Conservation (phyloP, 148 eudicot species). For the Cornus florida region DNA sequence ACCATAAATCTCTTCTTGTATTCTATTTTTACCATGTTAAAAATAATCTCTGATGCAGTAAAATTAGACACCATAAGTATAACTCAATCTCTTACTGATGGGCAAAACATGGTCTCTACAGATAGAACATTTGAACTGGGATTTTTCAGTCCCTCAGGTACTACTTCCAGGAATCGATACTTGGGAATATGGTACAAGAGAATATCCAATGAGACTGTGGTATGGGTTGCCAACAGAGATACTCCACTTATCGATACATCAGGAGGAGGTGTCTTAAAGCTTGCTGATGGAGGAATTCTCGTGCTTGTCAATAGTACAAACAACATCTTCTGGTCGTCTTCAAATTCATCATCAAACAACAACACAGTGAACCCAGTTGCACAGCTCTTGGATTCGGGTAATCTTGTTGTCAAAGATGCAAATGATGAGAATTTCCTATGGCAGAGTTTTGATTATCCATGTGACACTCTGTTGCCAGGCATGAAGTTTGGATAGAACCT, state of each 20-base stretch:
- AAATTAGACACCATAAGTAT: background rate
- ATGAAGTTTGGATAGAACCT: constrained; percentile 19
- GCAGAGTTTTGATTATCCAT: constrained; percentile 27
- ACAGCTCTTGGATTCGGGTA: constrained; percentile 26
- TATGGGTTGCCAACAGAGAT: constrained; percentile 25
- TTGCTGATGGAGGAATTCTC: constrained; percentile 4
- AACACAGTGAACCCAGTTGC: constrained; percentile 7
- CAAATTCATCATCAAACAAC: background rate
- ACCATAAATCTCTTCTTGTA: too few relatives aligned
- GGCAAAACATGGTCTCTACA: constrained; percentile 13
- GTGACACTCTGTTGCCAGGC: constrained; percentile 14
- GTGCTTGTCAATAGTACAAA: constrained; percentile 1
- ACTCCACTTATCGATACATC: constrained; percentile 3
- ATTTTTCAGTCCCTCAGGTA: constrained; percentile 10
- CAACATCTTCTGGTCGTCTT: constrained; percentile 12
- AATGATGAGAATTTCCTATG: constrained; percentile 7
- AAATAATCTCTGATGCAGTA: background rate
- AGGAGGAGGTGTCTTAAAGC: constrained; percentile 2
- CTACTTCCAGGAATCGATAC: constrained; percentile 14
- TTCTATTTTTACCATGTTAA: background rate
- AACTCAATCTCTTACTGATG: constrained; percentile 3
- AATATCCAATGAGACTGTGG: background rate
- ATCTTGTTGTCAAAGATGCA: constrained; percentile 20
- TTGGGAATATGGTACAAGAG: constrained; percentile 24
- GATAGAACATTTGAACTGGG: constrained; percentile 14